phyloP scores from a whole-genome alignment of 768 basidiomycete genomes.

The Leccinum uliginosum region DNA sequence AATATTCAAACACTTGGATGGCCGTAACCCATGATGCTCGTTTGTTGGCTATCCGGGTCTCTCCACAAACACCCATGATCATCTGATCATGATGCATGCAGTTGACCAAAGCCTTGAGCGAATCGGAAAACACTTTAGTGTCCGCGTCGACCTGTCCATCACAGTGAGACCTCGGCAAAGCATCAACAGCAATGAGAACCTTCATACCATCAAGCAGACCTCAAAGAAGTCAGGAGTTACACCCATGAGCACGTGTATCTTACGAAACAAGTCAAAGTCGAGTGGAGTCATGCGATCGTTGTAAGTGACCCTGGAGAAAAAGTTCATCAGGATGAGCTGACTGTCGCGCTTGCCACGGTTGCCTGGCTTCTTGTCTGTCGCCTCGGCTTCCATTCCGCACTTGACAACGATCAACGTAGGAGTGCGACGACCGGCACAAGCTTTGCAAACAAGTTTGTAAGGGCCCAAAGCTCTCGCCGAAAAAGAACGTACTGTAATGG shows the following conservation, averaged over 20 bases:
- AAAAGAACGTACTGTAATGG: slow-evolving; percentile 80
- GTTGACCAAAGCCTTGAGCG: slow-evolving; percentile 88
- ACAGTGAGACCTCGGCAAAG: slow-evolving; percentile 10
- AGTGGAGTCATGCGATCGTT: slow-evolving; percentile 98
- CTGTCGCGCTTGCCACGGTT: slow-evolving; percentile 99
- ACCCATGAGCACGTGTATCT: slow-evolving; percentile 95
- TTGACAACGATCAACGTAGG: slow-evolving; percentile 95
- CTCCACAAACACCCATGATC: slow-evolving; percentile 99
- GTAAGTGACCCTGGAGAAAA: slow-evolving; percentile 98
- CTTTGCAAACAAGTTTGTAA: slow-evolving; percentile 32
- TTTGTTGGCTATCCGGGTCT: slow-evolving; percentile 98
- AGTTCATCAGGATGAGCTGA: slow-evolving; percentile 99
- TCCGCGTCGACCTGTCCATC: slow-evolving; percentile 88
- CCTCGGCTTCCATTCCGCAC: slow-evolving; percentile 88
- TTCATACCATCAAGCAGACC: slow-evolving; percentile 88
- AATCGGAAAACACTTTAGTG: slow-evolving; percentile 91
- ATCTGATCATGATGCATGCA: slow-evolving; percentile 98
- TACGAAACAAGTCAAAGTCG: slow-evolving; percentile 97
- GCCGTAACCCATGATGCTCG: slow-evolving; percentile 97
- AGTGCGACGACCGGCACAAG: slow-evolving; percentile 83
- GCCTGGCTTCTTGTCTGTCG: slow-evolving; percentile 87
- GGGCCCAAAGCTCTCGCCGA: neutral
- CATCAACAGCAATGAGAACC: slow-evolving; percentile 6
- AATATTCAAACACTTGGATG: slow-evolving; percentile 98
- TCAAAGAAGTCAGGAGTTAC: slow-evolving; percentile 99